These are phyloP conservation scores for Sclerotiophoma versabilis DNA, from an alignment of 2,329 filamentous ascomycete species.

Conservation along the genomic window DNA sequence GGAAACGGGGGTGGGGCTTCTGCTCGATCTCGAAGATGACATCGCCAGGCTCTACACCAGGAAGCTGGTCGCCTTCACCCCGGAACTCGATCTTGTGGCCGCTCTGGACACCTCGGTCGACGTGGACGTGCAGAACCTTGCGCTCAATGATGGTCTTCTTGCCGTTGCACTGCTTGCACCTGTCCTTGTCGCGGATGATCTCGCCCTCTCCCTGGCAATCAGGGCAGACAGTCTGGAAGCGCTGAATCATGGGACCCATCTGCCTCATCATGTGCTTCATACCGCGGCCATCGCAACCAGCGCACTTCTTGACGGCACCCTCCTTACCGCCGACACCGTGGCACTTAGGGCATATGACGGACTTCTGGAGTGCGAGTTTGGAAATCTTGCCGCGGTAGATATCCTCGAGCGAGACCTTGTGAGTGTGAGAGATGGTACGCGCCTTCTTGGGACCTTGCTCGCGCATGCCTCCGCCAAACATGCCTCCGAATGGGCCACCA, in stretches of 20 bases:
- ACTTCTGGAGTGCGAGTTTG: conserved; percentile 96
- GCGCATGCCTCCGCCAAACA: conserved; percentile 69
- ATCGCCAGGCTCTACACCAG: conserved; percentile 90
- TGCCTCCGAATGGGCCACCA: conserved; percentile 70
- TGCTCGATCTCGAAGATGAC: conserved; percentile 99
- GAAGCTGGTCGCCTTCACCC: conserved; percentile 94
- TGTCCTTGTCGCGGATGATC: conserved; percentile 94
- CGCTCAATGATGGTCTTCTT: conserved; percentile 99
- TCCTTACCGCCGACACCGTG: conserved; percentile 96
- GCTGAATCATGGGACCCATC: conserved; percentile 99
- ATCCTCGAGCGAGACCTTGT: conserved; percentile 97
- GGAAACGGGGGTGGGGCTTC: conserved; percentile 96
- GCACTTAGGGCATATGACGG: conserved; percentile 94
- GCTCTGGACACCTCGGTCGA: conserved; percentile 91
- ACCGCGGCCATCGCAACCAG: conserved; percentile 88
- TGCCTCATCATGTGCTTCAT: conserved; percentile 99
- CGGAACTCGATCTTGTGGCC: conserved; percentile 97
- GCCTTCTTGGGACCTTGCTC: conserved; percentile 87
- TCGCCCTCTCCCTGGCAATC: conserved; percentile 98
- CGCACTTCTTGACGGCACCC: conserved; percentile 92
- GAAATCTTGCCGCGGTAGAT: conserved; percentile 98
- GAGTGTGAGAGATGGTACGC: conserved; percentile 95
- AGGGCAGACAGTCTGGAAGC: conserved; percentile 98
- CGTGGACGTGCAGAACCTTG: conserved; percentile 97
- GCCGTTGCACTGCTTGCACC: conserved; percentile 93